A percentile compares a stretch with the other conserved stretches of the same genome.
phyloP scores from a whole-genome alignment of 2,329 filamentous ascomycete species.

The Tolypocladium inflatum region DNA sequence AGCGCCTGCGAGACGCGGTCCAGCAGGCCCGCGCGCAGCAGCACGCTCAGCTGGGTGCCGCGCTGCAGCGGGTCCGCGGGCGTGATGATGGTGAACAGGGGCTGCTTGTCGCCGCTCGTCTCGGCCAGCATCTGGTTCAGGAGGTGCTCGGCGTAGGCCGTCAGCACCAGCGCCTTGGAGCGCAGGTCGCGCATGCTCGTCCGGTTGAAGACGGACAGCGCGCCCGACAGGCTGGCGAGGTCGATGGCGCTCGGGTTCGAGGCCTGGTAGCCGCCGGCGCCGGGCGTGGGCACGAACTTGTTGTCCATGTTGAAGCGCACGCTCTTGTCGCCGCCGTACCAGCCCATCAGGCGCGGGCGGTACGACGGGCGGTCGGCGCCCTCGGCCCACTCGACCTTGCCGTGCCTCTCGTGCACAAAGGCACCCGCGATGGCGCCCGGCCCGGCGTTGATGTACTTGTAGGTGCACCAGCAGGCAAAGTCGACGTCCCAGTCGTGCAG shows the following conservation, averaged over 20 bases:
- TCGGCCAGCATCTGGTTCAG: conserved; percentile 36
- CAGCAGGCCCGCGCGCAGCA: conserved; percentile 58
- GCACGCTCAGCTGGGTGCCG: conserved; percentile 70
- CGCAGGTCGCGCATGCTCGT: conserved; percentile 62
- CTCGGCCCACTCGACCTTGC: conserved; percentile 36
- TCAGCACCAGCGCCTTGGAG: conserved; percentile 62
- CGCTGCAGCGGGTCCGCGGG: conserved; percentile 57
- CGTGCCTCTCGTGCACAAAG: conserved; percentile 72
- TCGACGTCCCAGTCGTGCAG: conserved; percentile 88
- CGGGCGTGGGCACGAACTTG: conserved; percentile 64
- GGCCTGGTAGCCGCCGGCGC: conserved; percentile 75
- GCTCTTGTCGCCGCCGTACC: conserved; percentile 77
- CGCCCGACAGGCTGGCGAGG: conserved; percentile 62
- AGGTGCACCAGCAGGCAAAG: conserved; percentile 88
- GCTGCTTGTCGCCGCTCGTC: conserved; percentile 12
- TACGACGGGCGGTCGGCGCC: conserved; percentile 34
- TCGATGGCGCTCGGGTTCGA: conserved; percentile 75
- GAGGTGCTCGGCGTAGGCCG: conserved; percentile 65
- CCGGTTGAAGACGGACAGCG: conserved; percentile 63
- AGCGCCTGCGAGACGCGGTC: conserved; percentile 57
- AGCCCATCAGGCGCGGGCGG: conserved; percentile 63
- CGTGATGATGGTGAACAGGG: conserved; percentile 56
- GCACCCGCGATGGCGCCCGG: conserved; percentile 72
- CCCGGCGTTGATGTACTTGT: conserved; percentile 87
- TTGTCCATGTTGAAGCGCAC: conserved; percentile 79